Base-by-base conservation (phyloP, 345 rosid species). In the Eucalyptus tenuipes region DNA sequence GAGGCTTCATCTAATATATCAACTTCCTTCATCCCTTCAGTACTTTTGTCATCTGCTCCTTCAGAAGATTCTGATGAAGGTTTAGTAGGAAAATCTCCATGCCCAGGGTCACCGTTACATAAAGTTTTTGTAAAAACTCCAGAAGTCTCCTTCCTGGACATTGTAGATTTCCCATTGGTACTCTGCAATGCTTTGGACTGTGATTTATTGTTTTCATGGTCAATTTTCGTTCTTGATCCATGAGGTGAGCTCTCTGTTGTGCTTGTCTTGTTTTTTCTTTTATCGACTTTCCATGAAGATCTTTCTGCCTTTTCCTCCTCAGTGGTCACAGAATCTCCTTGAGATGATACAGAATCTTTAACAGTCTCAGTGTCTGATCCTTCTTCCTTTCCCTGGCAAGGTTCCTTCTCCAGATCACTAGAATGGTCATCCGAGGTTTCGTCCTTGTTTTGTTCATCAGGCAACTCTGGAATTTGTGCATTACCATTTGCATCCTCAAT, bases 1-100 rank as follows among this genome's bases (percentile, higher is more conserved):
- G 96, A 95, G 79, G 93, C 93, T 91, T 93, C 95, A 86, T 96
- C 96, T 91, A 94, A 92, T 50, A 88, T 92, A 91, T 92, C 94
- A 68, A 86, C 90, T 90, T 94, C 98, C 91, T 94, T 94, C 17
- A 55, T 88, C 80, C 92, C 95, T 86, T 92, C 92, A 59, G 84
- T 89, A 85, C 92, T 86, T 88, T 91, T 91, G 90, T 90, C 92
- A 55, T 94, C 93, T 75, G 81, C 91, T 86, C 89, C 92, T 89
- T 93, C 95, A 84, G 93, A 92, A 89, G 94, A 87, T 81, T 91
- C 96, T 22, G 91, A 89, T 57, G 93, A 90, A 91, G 93, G 88
- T 79, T 88, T 89, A 52, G 87, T 61, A 89, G 93, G 91, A 89
- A 82, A 86, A 75, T 86, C 88, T 87, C 89, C n/a, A n/a, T 88